These are phyloP conservation scores for Penicillium soppii DNA, from an alignment of 495 filamentous ascomycete genomes.

Conservation along the genomic window DNA sequence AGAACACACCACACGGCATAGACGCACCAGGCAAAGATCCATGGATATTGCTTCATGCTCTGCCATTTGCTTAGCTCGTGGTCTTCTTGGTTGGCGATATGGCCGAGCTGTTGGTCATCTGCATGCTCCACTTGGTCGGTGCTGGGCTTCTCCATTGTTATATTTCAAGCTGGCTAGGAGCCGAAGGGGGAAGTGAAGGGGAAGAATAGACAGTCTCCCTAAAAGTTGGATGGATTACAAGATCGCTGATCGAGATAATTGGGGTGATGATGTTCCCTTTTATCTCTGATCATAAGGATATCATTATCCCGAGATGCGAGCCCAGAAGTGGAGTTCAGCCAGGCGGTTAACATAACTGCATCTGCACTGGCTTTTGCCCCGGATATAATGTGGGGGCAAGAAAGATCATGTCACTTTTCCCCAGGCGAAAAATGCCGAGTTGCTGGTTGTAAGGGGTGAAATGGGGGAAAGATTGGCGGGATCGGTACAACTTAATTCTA, in stretches of 20 bases:
- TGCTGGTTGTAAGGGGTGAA: neutral
- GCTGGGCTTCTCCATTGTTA: conserved; percentile 14
- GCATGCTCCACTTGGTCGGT: conserved; percentile 11
- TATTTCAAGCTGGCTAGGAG: neutral
- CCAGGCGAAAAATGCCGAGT: neutral
- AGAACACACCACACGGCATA: conserved; percentile 27
- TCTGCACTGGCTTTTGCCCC: neutral
- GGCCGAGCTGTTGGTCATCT: conserved; percentile 11
- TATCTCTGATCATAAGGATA: neutral
- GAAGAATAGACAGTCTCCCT: neutral
- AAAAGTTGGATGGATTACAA: neutral
- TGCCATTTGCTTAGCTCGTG: conserved; percentile 16
- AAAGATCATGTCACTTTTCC: neutral
- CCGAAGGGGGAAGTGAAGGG: neutral
- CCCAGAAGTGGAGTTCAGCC: neutral
- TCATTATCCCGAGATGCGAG: neutral
- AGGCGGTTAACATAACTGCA: neutral
- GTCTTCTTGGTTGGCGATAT: conserved; percentile 18
- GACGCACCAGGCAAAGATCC: conserved; percentile 14
- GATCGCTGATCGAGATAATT: neutral
- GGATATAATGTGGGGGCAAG: neutral
- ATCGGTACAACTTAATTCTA: too few relatives aligned
- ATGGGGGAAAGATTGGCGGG: neutral
- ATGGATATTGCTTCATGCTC: conserved; percentile 16
- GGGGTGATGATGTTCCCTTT: neutral